Evolutionary conservation across 108 stramenopile genomes (phyloP).

Genomic region (Conticribra guillardii): DNA sequence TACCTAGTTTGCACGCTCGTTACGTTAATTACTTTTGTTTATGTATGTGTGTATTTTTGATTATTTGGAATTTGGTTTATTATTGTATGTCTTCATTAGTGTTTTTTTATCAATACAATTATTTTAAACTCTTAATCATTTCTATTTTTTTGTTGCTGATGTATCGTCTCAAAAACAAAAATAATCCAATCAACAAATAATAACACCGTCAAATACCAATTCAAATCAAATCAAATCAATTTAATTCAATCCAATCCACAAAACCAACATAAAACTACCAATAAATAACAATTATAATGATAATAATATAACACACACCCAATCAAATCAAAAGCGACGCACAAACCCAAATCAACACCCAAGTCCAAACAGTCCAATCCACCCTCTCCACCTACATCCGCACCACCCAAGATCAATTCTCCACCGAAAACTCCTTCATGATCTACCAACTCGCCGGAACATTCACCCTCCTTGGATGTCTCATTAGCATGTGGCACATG

Average conservation of each 20-base stretch:
- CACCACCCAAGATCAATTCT: conserved; percentile 90
- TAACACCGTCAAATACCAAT: too few relatives aligned
- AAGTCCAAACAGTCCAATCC: conserved; percentile 38
- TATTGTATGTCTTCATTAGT: too few relatives aligned
- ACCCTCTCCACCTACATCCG: conserved; percentile 56
- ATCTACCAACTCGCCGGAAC: conserved; percentile 91
- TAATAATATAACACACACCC: conserved; percentile 2
- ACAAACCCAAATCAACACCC: conserved; percentile 33
- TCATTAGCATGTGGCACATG: conserved; percentile 95
- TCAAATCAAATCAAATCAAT: too few relatives aligned
- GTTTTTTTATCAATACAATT: too few relatives aligned
- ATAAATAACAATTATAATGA: too few relatives aligned
- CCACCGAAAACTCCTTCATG: conserved; percentile 93
- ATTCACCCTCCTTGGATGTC: conserved; percentile 83
- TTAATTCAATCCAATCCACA: too few relatives aligned
- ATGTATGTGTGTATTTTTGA: not conserved
- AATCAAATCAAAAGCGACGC: conserved; percentile 15
- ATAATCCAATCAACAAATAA: too few relatives aligned
- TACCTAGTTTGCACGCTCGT: not conserved
- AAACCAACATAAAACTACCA: too few relatives aligned
- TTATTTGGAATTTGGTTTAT: conserved; percentile 6
- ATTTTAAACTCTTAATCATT: too few relatives aligned
- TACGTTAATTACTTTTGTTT: too few relatives aligned
- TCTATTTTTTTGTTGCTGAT: too few relatives aligned
- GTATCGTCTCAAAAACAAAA: too few relatives aligned